Percentiles rank a stretch among this genome's conserved stretches.
Evolutionary conservation across 2,329 filamentous ascomycete species (phyloP).

Genomic region (Ilyonectria sp.): DNA sequence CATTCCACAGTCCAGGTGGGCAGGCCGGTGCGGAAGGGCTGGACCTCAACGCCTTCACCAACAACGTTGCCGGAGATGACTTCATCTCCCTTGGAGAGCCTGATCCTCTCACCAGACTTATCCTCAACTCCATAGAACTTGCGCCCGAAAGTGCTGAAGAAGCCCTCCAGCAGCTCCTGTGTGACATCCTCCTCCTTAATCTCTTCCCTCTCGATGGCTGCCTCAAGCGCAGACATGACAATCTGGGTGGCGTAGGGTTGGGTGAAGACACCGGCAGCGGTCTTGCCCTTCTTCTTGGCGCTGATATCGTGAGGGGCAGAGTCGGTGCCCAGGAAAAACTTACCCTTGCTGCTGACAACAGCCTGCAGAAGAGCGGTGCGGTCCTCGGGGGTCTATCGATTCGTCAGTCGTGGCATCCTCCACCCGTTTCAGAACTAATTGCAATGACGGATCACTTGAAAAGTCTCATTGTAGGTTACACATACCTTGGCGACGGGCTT

Average conservation of each 20-base stretch:
- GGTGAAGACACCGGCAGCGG: constrained; percentile 84
- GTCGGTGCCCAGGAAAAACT: constrained; percentile 81
- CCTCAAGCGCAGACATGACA: constrained; percentile 74
- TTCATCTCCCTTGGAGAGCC: not conserved
- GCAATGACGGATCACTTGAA: constrained; percentile 8
- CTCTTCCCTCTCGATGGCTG: constrained; percentile 69
- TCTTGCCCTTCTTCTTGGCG: constrained; percentile 71
- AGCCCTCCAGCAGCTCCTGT: constrained; percentile 67
- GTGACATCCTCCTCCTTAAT: constrained; percentile 68
- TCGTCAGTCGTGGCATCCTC: not conserved
- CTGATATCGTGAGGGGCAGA: constrained; percentile 74
- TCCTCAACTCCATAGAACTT: constrained; percentile 59
- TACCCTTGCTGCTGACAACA: constrained; percentile 70
- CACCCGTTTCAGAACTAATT: not conserved
- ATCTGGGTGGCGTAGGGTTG: constrained; percentile 79
- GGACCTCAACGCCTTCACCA: constrained; percentile 4
- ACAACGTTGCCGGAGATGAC: constrained; percentile 1
- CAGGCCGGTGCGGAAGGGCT: constrained; percentile 4
- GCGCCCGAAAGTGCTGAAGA: constrained; percentile 68
- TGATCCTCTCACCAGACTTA: constrained; percentile 3
- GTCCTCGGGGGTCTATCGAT: constrained; percentile 74
- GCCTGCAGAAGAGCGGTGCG: constrained; percentile 80
- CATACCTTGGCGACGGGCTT: constrained; percentile 76
- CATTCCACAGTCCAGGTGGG: constrained; percentile 13
- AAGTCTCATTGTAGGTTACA: not conserved